These are phyloP conservation scores for Fusarium nodosum DNA, from an alignment of 2,329 filamentous ascomycete genomes.

Conservation along the genomic window DNA sequence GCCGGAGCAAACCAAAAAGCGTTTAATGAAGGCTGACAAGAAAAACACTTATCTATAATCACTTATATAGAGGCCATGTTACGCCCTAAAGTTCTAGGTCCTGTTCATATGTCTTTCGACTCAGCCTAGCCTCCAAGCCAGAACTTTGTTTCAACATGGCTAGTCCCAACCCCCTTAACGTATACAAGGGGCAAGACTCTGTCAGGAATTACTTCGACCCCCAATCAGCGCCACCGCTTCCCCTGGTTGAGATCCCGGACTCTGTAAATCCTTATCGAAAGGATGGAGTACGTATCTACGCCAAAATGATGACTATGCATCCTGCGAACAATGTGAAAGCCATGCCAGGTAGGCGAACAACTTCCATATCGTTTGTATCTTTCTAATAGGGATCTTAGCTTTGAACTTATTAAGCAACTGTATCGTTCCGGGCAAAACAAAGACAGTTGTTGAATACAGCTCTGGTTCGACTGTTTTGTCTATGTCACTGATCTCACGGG, in stretches of 20 bases:
- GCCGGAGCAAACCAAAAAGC: constrained; percentile 3
- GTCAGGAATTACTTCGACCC: constrained; percentile 72
- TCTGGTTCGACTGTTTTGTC: constrained; percentile 74
- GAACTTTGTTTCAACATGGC: constrained; percentile 38
- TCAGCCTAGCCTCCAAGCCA: neutral
- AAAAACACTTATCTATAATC: fast-evolving
- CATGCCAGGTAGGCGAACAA: constrained; percentile 62
- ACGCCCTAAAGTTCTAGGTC: neutral
- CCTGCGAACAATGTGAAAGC: constrained; percentile 75
- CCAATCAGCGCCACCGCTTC: constrained; percentile 68
- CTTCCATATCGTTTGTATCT: neutral
- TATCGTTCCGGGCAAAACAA: constrained; percentile 55
- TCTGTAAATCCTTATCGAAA: constrained; percentile 68
- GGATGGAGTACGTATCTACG: constrained; percentile 73
- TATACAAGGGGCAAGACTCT: constrained; percentile 70
- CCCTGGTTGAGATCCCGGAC: constrained; percentile 71
- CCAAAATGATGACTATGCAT: constrained; percentile 75
- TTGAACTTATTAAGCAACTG: constrained; percentile 61
- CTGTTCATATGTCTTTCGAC: too few species aligned
- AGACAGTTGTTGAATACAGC: constrained; percentile 70
- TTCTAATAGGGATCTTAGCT: constrained; percentile 49
- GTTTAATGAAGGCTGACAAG: neutral
- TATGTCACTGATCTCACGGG: constrained; percentile 67
- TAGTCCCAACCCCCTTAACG: constrained; percentile 59
- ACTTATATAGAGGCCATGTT: constrained; percentile 10